phyloP scores from a whole-genome alignment of 1,284 basidiomycete species.

The Sparassis latifolia region DNA sequence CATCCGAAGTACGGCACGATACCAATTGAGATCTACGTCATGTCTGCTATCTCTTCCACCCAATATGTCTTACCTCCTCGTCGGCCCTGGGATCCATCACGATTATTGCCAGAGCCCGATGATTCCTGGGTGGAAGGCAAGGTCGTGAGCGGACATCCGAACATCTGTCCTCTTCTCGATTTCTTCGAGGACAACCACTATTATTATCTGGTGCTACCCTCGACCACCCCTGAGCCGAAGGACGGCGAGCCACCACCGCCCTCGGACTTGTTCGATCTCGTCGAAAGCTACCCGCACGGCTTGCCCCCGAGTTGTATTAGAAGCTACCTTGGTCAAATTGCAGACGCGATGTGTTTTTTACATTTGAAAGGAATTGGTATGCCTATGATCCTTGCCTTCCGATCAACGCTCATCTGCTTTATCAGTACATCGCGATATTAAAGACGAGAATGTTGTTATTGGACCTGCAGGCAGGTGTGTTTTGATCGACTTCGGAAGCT shows the following conservation, averaged over 20 bases:
- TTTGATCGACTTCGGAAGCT: conserved; percentile 95
- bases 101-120: conserved; percentile 27
- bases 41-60: conserved; percentile 82
- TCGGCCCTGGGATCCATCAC: conserved; percentile 77
- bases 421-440: conserved; percentile 92
- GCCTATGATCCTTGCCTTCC: conserved; percentile 15
- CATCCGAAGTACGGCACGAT: conserved; percentile 94
- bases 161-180: conserved; percentile 90
- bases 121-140: conserved; percentile 62
- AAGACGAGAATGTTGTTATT: conserved; percentile 94
- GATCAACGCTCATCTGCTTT: conserved; percentile 3
- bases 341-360: conserved; percentile 87
- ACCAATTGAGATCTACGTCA: conserved; percentile 98
- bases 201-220: conserved; percentile 86
- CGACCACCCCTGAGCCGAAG: conserved; percentile 51
- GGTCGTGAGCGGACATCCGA: conserved; percentile 78
- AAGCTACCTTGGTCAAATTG: conserved; percentile 89
- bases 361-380: conserved; percentile 85
- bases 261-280: conserved; percentile 91
- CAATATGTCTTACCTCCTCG: conserved; percentile 65
- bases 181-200: conserved; percentile 98
- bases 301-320: conserved; percentile 73
- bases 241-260: conserved; percentile 49
- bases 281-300: conserved; percentile 86
- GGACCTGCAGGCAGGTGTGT: conserved; percentile 74